A percentile compares a stretch with the other conserved stretches of the same genome.
These are phyloP conservation scores for Tuber aestivum DNA, from an alignment of 495 filamentous ascomycete genomes.

Conservation along the genomic window DNA sequence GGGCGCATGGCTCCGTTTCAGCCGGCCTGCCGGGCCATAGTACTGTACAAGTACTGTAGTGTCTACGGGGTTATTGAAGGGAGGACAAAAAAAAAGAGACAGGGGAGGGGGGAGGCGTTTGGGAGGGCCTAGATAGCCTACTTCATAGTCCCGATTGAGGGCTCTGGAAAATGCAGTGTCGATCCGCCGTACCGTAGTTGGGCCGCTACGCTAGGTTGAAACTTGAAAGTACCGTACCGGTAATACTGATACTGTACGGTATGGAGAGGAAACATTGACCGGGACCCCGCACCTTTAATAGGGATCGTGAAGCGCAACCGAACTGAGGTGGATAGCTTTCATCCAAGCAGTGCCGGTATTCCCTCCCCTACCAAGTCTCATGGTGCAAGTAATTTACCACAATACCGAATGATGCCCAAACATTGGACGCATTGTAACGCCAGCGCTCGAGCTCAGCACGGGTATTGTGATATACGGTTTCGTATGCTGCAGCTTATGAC, in stretches of 20 bases:
- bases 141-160: neutral
- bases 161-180: neutral
- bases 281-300: neutral
- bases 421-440: neutral
- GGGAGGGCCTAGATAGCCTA: neutral
- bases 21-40: neutral
- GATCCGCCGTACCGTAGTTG: neutral
- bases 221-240: no score
- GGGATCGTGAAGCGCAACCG: neutral
- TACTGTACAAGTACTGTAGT: no score
- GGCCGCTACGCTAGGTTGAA: neutral
- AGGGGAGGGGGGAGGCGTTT: neutral
- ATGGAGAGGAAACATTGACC: neutral
- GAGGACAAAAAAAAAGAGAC: neutral
- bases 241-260: neutral
- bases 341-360: neutral
- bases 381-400: neutral
- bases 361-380: neutral
- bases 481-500: neutral
- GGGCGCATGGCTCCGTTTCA: neutral
- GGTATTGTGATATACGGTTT: neutral
- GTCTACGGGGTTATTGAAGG: neutral
- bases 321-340: neutral
- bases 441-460: neutral
- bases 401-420: neutral